Conservation (phyloP, 2,329 filamentous ascomycete species). For the Fonsecaea nubica region DNA sequence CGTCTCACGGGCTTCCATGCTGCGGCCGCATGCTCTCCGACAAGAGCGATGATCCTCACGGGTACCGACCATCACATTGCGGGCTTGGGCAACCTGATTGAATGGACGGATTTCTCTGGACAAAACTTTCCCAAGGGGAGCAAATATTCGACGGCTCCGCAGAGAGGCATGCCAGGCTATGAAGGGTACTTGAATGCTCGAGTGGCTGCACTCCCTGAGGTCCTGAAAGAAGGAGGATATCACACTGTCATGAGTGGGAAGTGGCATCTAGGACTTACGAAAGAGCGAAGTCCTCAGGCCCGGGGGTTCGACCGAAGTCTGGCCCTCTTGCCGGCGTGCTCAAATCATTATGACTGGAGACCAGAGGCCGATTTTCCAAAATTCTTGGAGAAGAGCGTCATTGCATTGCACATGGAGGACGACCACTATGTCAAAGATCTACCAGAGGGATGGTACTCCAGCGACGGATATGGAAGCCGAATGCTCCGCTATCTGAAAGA, state of each 20-base stretch:
- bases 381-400: constrained; percentile 51
- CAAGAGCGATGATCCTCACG: constrained; percentile 70
- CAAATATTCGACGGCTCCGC: constrained; percentile 59
- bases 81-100: constrained; percentile 48
- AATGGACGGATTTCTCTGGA: constrained; percentile 61
- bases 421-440: constrained; percentile 54
- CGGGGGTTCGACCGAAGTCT: constrained; percentile 67
- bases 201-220: constrained; percentile 64
- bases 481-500: constrained; percentile 60
- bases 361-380: constrained; percentile 49
- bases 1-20: constrained; percentile 71
- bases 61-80: constrained; percentile 54
- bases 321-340: constrained; percentile 66
- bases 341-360: constrained; percentile 64
- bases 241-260: constrained; percentile 68
- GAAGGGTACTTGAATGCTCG: constrained; percentile 69
- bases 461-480: constrained; percentile 60
- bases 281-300: constrained; percentile 61
- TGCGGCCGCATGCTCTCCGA: constrained; percentile 69
- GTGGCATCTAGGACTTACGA: constrained; percentile 67
- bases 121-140: constrained; percentile 61
- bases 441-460: constrained; percentile 61
- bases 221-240: constrained; percentile 65
- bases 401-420: constrained; percentile 56
- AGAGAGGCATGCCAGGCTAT: constrained; percentile 66